Evolutionary conservation across 2,329 filamentous ascomycete species (phyloP), one percentile per base, ranked within the genome.

Genomic region (Atkinsonella texensis): DNA sequence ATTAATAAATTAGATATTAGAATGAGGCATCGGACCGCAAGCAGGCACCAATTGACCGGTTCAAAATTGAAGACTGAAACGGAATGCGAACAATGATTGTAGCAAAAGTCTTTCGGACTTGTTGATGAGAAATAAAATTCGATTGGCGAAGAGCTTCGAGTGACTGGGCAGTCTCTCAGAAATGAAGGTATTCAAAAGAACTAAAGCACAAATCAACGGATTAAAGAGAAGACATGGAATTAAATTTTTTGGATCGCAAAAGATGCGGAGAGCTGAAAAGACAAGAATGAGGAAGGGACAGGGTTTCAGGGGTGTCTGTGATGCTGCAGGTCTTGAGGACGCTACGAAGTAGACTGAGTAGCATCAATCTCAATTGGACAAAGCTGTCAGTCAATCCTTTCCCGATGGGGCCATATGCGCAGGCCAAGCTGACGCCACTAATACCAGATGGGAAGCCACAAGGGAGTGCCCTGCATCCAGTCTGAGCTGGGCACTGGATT

Each of bases 1-100:
- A 54, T 52, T 52, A 46, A 38, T n/a, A 48, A 48, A 55, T 55
- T 56, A 56, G 39, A 50, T 31, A 55, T 56, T 54, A 56, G 32
- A 42, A 54, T 39, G 44, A 53, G 50, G 52, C 54, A 54, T 50
- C 46, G 51, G 33, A 49, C 10, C 11, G 12, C 4, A 9, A 23
- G n/a, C 12, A 44, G 20, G 23, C 13, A 20, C 39, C 50, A 23
- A 51, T 41, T 28, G 39, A 53, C 18, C 15, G n/a, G 17, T 23
- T 15, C 38, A 49, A 43, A 20, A 51, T 43, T 51, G 46, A 52
- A 47, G 43, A 53, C 20, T 23, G 20, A 52, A 43, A 51, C 50
- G 51, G 48, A 53, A 49, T 46, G 52, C 40, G 17, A 40, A 31
- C 9, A 52, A 56, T 46, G 46, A 38, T 39, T 46, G 33, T 18